Percentiles rank a stretch among this genome's conserved stretches.
These are phyloP conservation scores for Chlorella sp. DNA, from an alignment of 139 green algal species.

Conservation along the genomic window DNA sequence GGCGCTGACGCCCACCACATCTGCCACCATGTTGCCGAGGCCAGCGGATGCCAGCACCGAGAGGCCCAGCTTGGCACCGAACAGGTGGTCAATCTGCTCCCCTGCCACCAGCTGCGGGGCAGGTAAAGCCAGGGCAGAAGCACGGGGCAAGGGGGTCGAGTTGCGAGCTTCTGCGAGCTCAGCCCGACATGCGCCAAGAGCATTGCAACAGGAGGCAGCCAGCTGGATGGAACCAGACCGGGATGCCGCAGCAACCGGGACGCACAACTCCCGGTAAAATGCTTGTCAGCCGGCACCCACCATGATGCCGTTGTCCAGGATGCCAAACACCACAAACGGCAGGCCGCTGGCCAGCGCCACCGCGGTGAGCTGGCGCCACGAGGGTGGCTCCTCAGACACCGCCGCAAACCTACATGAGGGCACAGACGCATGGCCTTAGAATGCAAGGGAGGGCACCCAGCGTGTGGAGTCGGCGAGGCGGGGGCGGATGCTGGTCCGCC, in stretches of 20 bases:
- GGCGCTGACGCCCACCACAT: slow-evolving; percentile 65
- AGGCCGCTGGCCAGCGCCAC: slow-evolving; percentile 52
- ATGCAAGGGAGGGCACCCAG: too few species aligned
- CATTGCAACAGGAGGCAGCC: neutral
- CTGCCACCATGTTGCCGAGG: slow-evolving; percentile 62
- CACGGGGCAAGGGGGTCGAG: neutral
- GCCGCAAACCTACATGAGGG: too few species aligned
- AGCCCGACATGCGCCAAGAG: too few species aligned
- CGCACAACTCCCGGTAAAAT: too few species aligned
- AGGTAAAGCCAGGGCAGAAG: neutral
- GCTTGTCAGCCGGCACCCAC: slow-evolving; percentile 19
- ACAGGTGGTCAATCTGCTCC: slow-evolving; percentile 69
- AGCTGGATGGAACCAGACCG: too few species aligned
- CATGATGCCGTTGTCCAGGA: slow-evolving; percentile 71
- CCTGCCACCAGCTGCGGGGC: slow-evolving; percentile 69
- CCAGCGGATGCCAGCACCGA: slow-evolving; percentile 62
- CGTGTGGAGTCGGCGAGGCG: too few species aligned
- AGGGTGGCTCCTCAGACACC: slow-evolving; percentile 19
- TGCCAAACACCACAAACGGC: slow-evolving; percentile 69
- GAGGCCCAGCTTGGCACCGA: slow-evolving; percentile 52
- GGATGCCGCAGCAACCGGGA: too few species aligned
- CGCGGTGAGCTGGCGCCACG: slow-evolving; percentile 28
- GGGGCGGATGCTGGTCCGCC: too few species aligned
- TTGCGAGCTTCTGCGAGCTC: too few species aligned
- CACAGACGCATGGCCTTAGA: too few species aligned